Base-by-base conservation (phyloP, 306 rosid species). In the Cicer pinnatifidum region DNA sequence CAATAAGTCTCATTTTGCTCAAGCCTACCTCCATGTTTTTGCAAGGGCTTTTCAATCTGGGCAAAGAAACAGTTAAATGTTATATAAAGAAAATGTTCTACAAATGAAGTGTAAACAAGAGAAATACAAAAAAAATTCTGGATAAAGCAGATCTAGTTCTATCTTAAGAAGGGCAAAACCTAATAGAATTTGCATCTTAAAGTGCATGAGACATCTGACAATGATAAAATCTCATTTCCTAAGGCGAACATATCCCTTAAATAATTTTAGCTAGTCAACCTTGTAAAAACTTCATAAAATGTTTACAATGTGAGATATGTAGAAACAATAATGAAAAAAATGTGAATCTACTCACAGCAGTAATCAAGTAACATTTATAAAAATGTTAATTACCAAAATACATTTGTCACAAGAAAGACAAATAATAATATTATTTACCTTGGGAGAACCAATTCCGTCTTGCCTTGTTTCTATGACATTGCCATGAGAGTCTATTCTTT, bases 1-100 rank as follows among this genome's bases (percentile, higher is more conserved):
- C 99, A 95, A 75, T 95, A 95, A 20, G 99, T 95, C 88, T 95
- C 99, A 16, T 95, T 95, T 71, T 90, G 99, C 86, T 95, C 97
- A 37, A 95, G 97, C 84, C 99, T 88, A 72, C 99, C 97, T 86
- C 99, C 99, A 73, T 95, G 99, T 73, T 69, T 87, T 86, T 91
- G 99, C 75, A 91, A 84, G 52, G 99, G 99, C 35, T 88, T 95
- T 38, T 95, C 97, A 78, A 95, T 88, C 99, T 95, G 90, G 54
- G 75, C 60, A 78, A 62, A 66, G 35, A 80, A 81, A 71, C 19
- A 17, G 41, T 23, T 13, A 28, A 3, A 28, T 28, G 35, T 28
- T 28, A 67, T 76, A 67, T 48, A 5, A 69, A 77, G 54, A 62
- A 53, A 57, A 78, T 72, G 13, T 43, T 57, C 69, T 40, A 62